Percentiles rank a stretch among this genome's conserved stretches.
These are phyloP conservation scores for Eleusine indica DNA, from an alignment of 176 grass and related monocot species.

Conservation along the genomic window DNA sequence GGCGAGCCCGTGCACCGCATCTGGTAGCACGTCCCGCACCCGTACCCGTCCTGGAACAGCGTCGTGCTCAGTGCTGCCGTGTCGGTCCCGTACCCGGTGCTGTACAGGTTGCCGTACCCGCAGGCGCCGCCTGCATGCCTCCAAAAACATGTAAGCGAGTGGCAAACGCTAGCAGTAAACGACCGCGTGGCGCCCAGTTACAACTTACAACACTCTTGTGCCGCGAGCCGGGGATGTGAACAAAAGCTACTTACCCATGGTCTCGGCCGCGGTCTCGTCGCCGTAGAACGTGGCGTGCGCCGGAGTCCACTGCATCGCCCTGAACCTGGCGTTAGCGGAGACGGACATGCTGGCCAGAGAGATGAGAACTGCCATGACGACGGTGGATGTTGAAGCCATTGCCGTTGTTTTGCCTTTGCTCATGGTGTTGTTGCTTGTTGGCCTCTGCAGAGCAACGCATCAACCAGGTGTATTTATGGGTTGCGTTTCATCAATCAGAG, in stretches of 20 bases:
- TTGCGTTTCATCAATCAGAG: neutral
- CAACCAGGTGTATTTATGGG: slow-evolving; percentile 32
- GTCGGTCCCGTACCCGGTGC: slow-evolving; percentile 60
- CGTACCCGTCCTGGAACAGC: slow-evolving; percentile 61
- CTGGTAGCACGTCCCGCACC: slow-evolving; percentile 80
- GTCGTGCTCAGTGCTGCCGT: slow-evolving; percentile 82
- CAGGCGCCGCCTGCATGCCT: slow-evolving; percentile 68
- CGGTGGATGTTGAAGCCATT: slow-evolving; percentile 43
- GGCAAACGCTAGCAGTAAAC: neutral
- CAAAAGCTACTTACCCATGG: slow-evolving; percentile 50
- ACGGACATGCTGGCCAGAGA: slow-evolving; percentile 35
- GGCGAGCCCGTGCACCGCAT: slow-evolving; percentile 54
- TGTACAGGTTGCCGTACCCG: slow-evolving; percentile 66
- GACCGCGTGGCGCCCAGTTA: neutral
- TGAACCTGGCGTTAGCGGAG: slow-evolving; percentile 54
- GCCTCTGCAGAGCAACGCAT: slow-evolving; percentile 10
- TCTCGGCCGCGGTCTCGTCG: slow-evolving; percentile 66
- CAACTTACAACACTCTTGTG: too few relatives aligned
- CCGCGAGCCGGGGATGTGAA: neutral
- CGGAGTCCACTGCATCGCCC: slow-evolving; percentile 54
- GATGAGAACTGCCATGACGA: slow-evolving; percentile 28
- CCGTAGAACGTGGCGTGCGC: slow-evolving; percentile 92
- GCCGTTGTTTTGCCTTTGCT: neutral
- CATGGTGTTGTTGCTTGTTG: neutral
- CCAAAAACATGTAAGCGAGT: neutral